Evolutionary conservation across 352 stramenopile species (phyloP), one percentile per base, ranked within the genome.

Genomic region (Phytopythium boreale): DNA sequence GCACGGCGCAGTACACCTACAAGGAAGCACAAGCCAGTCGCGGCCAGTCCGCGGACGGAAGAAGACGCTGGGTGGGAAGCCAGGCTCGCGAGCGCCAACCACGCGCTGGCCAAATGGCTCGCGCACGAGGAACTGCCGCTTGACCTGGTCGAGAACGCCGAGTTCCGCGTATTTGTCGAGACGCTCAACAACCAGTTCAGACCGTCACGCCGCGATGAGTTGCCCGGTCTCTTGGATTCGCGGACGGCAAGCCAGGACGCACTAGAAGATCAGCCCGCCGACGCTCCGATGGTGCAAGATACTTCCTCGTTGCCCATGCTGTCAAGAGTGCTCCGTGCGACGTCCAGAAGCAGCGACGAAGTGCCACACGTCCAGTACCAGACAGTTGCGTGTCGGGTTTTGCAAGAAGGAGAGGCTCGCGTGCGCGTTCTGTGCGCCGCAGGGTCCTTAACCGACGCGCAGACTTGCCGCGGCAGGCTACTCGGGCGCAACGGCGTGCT

Each of bases 51-150:
- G 15, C 22, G 14, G 31, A 26, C 29, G 31, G 50, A 52, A 15
- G 62, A 31, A 10, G 53, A 37, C n/a, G 41, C 15, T 2, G 44
- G 20, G 5, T 29, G 66, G n/a, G 56, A 61, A 39, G 24, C 64
- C 4, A 26, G 69, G 52, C 43, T 72, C 22, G 69, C 43, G 17
- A 61, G 67, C 26, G 74, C 76, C 59, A 83, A 73, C 36, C 68
- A 71, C 6, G 68, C 67, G 37, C 52, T 87, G 19, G 74, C 69
- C 19, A 58, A 56, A 46, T 87, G 79, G 79, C 68, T 87, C 29
- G 65, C 72, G 19, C 64, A 74, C 22, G 79, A 87, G 37, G 69
- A 83, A 41, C 61, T 87, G 36, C 74, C 79, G 4, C 59, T 85
- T 1, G 60, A 71, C 2, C 31, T 85, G 43, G 67, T 87, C 10